A percentile compares a stretch with the other conserved stretches of the same genome.
phyloP scores from a whole-genome alignment of 176 grass and related monocot genomes.

The Triticum turgidum region DNA sequence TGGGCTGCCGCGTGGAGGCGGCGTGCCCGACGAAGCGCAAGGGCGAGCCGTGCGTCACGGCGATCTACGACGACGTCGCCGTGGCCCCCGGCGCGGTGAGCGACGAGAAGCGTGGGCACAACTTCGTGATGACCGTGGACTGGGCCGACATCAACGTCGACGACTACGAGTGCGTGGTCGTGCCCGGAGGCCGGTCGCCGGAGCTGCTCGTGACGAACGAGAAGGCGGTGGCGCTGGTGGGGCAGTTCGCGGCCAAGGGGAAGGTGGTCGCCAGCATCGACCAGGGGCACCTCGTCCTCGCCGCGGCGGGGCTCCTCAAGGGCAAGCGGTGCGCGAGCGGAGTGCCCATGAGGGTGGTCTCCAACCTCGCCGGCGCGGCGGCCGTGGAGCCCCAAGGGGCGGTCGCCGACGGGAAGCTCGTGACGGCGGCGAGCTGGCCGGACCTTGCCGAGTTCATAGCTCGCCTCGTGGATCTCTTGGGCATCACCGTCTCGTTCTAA shows the following conservation, averaged over 20 bases:
- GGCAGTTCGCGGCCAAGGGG: slow-evolving; percentile 15
- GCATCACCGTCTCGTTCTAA: slow-evolving; percentile 31
- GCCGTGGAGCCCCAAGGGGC: background rate
- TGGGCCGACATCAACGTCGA: slow-evolving; percentile 16
- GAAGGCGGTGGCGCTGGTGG: slow-evolving; percentile 19
- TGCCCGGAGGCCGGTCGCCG: slow-evolving; percentile 28
- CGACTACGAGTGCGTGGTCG: slow-evolving; percentile 36
- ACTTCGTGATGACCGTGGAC: slow-evolving; percentile 34
- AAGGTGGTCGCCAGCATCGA: slow-evolving; percentile 43
- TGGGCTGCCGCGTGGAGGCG: slow-evolving; percentile 38
- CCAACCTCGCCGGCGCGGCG: slow-evolving; percentile 2
- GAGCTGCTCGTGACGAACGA: slow-evolving; percentile 38
- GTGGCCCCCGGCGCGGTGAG: background rate
- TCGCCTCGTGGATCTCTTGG: background rate
- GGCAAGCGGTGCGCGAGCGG: slow-evolving; percentile 28
- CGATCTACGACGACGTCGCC: slow-evolving; percentile 22
- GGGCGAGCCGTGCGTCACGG: slow-evolving; percentile 41
- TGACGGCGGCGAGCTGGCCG: slow-evolving; percentile 35
- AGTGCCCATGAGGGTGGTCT: slow-evolving; percentile 19
- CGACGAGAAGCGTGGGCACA: slow-evolving; percentile 39
- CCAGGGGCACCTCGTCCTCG: slow-evolving; percentile 44
- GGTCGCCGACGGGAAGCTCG: background rate
- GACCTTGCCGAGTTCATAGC: slow-evolving; percentile 25
- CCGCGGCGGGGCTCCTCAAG: slow-evolving; percentile 23
- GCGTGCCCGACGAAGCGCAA: slow-evolving; percentile 50